Evolutionary conservation across 164 flowering plant species (phyloP).

Genomic region (grape (Vitis vinifera)): ASM3070453v1 NC_081812.1:4279001-4279500

Average conservation of each 20-base stretch:
- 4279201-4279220: conserved; percentile 51
- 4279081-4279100: conserved; percentile 3
- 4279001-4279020: conserved; percentile 18
- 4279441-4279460: conserved; percentile 31
- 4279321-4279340: conserved; percentile 80
- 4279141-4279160: conserved; percentile 60
- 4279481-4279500: conserved; percentile 77
- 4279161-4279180: conserved; percentile 74
- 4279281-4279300: conserved; percentile 58
- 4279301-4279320: conserved; percentile 61
- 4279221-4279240: conserved; percentile 87
- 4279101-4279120: conserved; percentile 19
- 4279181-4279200: conserved; percentile 84
- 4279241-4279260: conserved; percentile 58
- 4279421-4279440: conserved; percentile 73
- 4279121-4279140: conserved; percentile 42
- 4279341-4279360: conserved; percentile 81
- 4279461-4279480: conserved; percentile 16
- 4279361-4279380: conserved; percentile 91
- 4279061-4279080: conserved; percentile 1
- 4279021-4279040: conserved; percentile 23
- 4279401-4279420: conserved; percentile 64
- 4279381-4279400: conserved; percentile 53
- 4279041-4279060: conserved; percentile 4
- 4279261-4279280: conserved; percentile 90